Evolutionary conservation across 169 alveolate species (phyloP), one percentile per base, ranked within the genome.

Genomic region (Perkinsus olseni): DNA sequence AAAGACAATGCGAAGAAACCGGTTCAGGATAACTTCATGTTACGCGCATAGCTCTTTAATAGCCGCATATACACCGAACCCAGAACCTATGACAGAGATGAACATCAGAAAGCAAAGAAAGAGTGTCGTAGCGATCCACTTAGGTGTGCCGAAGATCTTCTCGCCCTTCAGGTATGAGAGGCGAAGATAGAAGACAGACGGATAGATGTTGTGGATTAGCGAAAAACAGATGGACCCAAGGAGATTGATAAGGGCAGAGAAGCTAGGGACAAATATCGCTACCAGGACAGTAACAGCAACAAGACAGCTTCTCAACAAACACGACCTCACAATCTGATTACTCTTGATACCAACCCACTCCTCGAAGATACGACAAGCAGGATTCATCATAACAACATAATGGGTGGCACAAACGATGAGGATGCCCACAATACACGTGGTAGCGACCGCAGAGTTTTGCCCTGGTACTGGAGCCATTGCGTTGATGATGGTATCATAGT

Each of bases 271-370:
- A 62, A 62, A 62, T 62, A 62, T 62, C 31, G 82, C 82, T 62
- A 62, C 82, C 82, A 62, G 82, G 34, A 62, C 82, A 28, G 82
- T 62, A 62, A 62, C 82, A 28, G 82, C 82, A 28, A 62, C 82
- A 21, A 62, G 82, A 24, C 82, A 62, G 34, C 82, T 62, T 62
- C 82, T 62, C 28, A 62, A 28, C 82, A 62, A 62, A 3, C 1
- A 4, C 36, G 82, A 62, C 34, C 82, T 62, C 13, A 62, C 13
- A 62, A 62, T 62, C 82, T 62, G 82, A 62, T 62, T 62, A 62
- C 82, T 62, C 82, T 62, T 62, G 82, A 62, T 62, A 62, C 82
- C 82, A 62, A 62, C 82, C 82, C 82, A 62, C 17, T 62, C 82
- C 82, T 62, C 82, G 34, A 62, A 62, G 1, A 62, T 62, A 6